A percentile compares a stretch with the other conserved stretches of the same genome.
Conservation (phyloP, 768 basidiomycete species). For the Auriscalpium vulgare region DNA sequence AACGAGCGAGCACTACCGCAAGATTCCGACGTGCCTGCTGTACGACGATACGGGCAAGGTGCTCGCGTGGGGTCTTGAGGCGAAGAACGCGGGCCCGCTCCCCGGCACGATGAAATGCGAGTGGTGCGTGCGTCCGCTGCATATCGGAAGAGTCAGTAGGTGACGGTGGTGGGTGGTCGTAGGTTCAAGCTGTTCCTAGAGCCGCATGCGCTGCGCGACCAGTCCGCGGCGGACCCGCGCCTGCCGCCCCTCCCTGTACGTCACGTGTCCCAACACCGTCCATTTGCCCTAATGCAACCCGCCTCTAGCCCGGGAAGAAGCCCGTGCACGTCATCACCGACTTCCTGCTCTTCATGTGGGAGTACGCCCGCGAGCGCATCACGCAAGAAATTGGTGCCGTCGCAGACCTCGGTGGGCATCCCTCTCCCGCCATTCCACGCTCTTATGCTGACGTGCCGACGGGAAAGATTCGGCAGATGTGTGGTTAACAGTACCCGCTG, state of each 20-base stretch:
- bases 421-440: neutral
- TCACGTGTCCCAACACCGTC: slow-evolving; percentile 10
- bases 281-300: slow-evolving; percentile 2
- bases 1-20: slow-evolving; percentile 78
- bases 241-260: slow-evolving; percentile 73
- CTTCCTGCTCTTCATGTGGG: slow-evolving; percentile 78
- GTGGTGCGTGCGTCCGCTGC: slow-evolving; percentile 28
- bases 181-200: slow-evolving; percentile 87
- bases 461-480: slow-evolving; percentile 70
- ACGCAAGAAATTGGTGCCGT: slow-evolving; percentile 82
- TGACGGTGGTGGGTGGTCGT: neutral
- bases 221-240: slow-evolving; percentile 63
- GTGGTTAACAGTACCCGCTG: slow-evolving; percentile 82
- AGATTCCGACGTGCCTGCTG: slow-evolving; percentile 74
- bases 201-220: slow-evolving; percentile 70
- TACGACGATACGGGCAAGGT: slow-evolving; percentile 71
- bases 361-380: slow-evolving; percentile 80
- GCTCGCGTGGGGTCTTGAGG: slow-evolving; percentile 81
- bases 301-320: slow-evolving; percentile 56
- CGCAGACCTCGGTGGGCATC: slow-evolving; percentile 66
- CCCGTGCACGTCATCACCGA: slow-evolving; percentile 77
- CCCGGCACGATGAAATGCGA: slow-evolving; percentile 52
- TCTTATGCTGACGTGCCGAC: neutral
- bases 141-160: too few species aligned
- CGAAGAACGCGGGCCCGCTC: slow-evolving; percentile 62